A percentile compares a stretch with the other conserved stretches of the same genome.
Conservation (phyloP, 2,329 filamentous ascomycete genomes). For the Fusarium pseudocircinatum region DNA sequence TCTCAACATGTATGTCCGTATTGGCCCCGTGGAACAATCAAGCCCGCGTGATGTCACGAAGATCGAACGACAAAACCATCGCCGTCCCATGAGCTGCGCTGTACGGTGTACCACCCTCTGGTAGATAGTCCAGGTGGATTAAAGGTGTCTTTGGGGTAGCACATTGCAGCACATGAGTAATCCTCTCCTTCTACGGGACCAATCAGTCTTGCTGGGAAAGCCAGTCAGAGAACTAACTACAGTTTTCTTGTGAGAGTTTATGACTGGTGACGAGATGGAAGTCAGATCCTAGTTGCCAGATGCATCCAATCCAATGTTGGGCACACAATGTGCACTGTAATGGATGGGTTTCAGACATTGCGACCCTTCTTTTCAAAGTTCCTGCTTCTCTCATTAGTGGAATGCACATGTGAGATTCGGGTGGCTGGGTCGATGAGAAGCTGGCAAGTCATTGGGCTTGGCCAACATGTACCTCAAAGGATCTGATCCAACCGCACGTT, state of each 20-base stretch:
- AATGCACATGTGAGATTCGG: conserved; percentile 36
- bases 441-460: conserved; percentile 19
- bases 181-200: neutral
- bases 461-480: conserved; percentile 27
- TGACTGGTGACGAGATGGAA: conserved; percentile 1
- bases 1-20: conserved; percentile 29
- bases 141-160: neutral
- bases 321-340: neutral
- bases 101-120: neutral
- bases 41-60: conserved; percentile 37
- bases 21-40: conserved; percentile 11
- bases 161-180: conserved; percentile 3
- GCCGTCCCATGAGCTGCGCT: neutral
- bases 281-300: conserved; percentile 11
- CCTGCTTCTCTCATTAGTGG: conserved; percentile 28
- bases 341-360: conserved; percentile 20
- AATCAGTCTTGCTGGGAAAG: neutral
- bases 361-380: conserved; percentile 8
- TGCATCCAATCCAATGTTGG: conserved; percentile 14
- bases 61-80: conserved; percentile 36
- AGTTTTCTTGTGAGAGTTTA: neutral
- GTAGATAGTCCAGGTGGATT: neutral
- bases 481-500: conserved; percentile 36
- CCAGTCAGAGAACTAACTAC: neutral
- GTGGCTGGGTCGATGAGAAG: conserved; percentile 22